These are phyloP conservation scores for Candida montana DNA, from an alignment of 805 yeast genomes.

Conservation along the genomic window DNA sequence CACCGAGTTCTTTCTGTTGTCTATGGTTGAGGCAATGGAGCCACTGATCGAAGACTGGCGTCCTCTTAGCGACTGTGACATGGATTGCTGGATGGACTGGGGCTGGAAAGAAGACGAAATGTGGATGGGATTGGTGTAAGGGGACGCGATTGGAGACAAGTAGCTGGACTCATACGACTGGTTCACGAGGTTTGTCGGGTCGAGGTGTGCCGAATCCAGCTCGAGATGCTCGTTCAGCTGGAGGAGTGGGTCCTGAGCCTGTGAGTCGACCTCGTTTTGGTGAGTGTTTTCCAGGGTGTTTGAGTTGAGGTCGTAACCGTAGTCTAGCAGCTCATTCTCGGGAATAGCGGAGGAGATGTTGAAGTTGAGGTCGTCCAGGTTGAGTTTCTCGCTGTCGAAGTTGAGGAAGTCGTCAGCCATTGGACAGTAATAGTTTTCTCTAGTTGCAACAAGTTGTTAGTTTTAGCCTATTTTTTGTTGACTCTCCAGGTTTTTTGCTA, in stretches of 20 bases:
- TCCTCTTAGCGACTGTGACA: slow-evolving; percentile 4
- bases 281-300: slow-evolving; percentile 2
- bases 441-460: background rate
- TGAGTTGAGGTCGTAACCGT: background rate
- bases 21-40: background rate
- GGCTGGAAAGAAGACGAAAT: slow-evolving; percentile 18
- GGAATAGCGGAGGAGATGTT: slow-evolving; percentile 24
- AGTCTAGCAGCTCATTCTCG: slow-evolving; percentile 24
- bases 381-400: slow-evolving; percentile 16
- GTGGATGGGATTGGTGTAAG: slow-evolving; percentile 15
- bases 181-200: slow-evolving; percentile 10
- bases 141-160: slow-evolving; percentile 20
- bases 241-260: background rate
- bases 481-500: slow-evolving; percentile 1
- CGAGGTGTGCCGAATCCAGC: slow-evolving; percentile 2
- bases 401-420: slow-evolving; percentile 24
- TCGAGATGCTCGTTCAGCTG: background rate
- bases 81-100: slow-evolving; percentile 9
- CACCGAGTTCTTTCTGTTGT: slow-evolving; percentile 17
- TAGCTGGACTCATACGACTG: slow-evolving; percentile 14
- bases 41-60: slow-evolving; percentile 7
- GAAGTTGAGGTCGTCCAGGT: slow-evolving; percentile 23
- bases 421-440: background rate
- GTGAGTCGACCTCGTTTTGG: background rate
- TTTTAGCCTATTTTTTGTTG: background rate